Evolutionary conservation across 495 filamentous ascomycete species (phyloP), one percentile per base, ranked within the genome.

Genomic region (Letharia lupina): DNA sequence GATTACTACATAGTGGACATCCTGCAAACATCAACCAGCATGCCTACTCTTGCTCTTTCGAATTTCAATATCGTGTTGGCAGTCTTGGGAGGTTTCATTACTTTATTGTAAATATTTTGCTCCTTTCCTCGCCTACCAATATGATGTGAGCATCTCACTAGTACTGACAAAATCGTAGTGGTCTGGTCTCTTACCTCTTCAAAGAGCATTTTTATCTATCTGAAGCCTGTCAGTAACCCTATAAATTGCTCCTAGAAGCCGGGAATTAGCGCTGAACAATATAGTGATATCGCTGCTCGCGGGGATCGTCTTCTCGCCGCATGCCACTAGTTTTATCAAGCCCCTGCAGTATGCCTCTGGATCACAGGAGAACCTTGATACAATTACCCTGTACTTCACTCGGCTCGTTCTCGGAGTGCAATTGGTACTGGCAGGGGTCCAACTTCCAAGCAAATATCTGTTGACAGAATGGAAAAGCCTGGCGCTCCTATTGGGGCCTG

Each of bases 151-250:
- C 41, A 28, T 23, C 18, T 10, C 16, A 11, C 23, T 18, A n/a
- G 9, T 20, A 18, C 63, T 65, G 41, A 65, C 39, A 4, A 13
- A 47, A 4, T 9, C 37, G 11, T 12, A 66, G 64, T 73, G 91
- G 89, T 12, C 79, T 96, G 47, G 91, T 96, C 1, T 94, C 90
- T 4, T 96, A 93, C 75, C 82, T 96, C 15, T 82, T 88, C 75
- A 96, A 96, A 72, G 92, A 96, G 77, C 87, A 84, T 69, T 93
- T 92, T 74, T 96, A 96, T 72, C 83, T 98, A 9, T 95, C 90
- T 20, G 93, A 96, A 82, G 89, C 92, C 65, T 81, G 54, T 57
- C 15, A 33, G 54, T 57, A 33, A 10, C 7, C 16, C 31, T n/a
- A 18, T 11, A 57, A 20, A 37, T 2, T 37, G 31, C 33, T 37